These are phyloP conservation scores for Cystobasidium pallidum DNA, from an alignment of 1,284 basidiomycete genomes.

Conservation along the genomic window DNA sequence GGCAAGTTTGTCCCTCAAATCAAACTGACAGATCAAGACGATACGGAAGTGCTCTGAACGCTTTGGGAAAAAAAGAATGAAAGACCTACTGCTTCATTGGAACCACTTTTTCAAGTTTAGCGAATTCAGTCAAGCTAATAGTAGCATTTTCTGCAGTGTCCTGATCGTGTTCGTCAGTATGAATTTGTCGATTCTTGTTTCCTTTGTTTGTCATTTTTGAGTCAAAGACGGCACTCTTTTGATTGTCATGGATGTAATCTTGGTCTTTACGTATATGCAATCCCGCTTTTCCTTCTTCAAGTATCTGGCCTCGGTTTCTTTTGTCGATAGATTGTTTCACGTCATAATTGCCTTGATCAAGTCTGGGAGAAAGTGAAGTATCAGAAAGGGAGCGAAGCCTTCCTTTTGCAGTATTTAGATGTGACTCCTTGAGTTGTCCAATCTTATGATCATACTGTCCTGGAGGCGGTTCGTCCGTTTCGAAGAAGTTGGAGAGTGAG, in stretches of 20 bases:
- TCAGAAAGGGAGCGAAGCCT: slow-evolving; percentile 1
- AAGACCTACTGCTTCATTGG: slow-evolving; percentile 14
- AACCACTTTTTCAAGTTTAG: slow-evolving; percentile 9
- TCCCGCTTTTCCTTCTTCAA: no score
- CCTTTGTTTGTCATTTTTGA: background rate
- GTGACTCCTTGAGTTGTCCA: no score
- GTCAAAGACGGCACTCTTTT: no score
- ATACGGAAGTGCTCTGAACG: no score
- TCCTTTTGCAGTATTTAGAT: background rate
- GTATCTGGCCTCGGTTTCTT: no score
- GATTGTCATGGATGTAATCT: no score
- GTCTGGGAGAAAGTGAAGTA: background rate
- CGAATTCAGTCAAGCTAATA: slow-evolving; percentile 31
- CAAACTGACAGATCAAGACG: no score
- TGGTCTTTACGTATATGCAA: no score
- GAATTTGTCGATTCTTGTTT: background rate
- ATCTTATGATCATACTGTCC: no score
- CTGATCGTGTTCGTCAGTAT: background rate
- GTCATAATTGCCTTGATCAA: background rate
- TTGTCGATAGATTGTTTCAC: background rate
- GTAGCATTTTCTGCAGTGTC: slow-evolving; percentile 1
- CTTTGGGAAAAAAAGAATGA: no score
- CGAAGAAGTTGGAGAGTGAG: slow-evolving; percentile 23
- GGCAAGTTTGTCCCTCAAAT: no score
- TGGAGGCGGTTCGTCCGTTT: background rate